A percentile compares a stretch with the other conserved stretches of the same genome.
Conservation (phyloP, 148 eudicot genomes). For the Dianthus caryophyllus region DNA sequence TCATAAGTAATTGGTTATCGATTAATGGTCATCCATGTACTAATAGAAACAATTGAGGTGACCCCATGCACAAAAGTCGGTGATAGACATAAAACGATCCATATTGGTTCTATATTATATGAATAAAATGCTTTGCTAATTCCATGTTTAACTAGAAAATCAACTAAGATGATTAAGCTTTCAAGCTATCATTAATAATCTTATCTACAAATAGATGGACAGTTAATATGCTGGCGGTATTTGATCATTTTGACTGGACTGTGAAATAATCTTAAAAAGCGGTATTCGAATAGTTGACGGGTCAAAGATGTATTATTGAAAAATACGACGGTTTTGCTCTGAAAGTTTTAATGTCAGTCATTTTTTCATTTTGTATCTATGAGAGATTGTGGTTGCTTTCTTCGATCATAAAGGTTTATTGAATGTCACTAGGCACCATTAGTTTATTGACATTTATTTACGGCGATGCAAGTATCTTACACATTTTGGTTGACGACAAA, state of each 20-base stretch:
- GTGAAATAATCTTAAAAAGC: no score
- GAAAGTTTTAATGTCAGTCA: not conserved
- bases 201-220: no score
- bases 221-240: no score
- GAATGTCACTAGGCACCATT: not conserved
- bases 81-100: no score
- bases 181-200: not conserved
- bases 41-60: not conserved
- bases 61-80: not conserved
- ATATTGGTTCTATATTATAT: no score
- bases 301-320: not conserved
- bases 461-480: not conserved
- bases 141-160: no score
- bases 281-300: no score
- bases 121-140: no score
- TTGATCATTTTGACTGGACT: no score
- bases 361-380: not conserved
- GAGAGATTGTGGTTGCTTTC: not conserved
- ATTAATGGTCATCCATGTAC: no score
- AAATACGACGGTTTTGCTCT: not conserved
- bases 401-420: not conserved
- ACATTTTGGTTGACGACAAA: slow-evolving; percentile 3
- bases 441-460: not conserved
- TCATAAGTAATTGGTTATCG: no score
- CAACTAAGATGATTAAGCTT: not conserved